Conservation (phyloP, 2,329 filamentous ascomycete genomes). For the Triangularia verruculosa region DNA sequence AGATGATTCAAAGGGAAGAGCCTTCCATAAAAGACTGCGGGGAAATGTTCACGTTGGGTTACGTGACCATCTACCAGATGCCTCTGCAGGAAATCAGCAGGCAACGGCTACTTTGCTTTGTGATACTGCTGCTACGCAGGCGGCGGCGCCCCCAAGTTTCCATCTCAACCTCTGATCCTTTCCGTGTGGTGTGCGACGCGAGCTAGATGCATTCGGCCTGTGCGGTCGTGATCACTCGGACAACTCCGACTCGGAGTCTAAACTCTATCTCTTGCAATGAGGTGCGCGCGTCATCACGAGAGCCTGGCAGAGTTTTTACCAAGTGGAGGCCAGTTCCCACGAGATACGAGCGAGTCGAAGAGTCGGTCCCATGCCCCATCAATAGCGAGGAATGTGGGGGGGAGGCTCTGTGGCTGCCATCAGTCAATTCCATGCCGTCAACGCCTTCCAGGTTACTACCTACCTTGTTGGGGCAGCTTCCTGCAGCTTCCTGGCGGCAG, state of each 20-base stretch:
- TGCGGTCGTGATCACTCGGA: background rate
- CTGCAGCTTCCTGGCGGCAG: background rate
- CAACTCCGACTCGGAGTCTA: background rate
- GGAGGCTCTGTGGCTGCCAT: background rate
- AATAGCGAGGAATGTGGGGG: too few relatives aligned
- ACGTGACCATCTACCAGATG: background rate
- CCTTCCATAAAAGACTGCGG: background rate
- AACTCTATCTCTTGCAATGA: background rate
- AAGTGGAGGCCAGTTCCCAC: background rate
- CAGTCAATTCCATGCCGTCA: background rate
- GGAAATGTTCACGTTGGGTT: background rate
- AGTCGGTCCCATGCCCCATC: too few relatives aligned
- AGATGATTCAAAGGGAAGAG: background rate
- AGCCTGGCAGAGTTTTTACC: background rate
- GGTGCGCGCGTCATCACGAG: background rate
- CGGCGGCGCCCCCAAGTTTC: background rate
- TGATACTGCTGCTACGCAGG: background rate
- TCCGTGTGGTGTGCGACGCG: background rate
- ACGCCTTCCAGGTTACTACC: background rate
- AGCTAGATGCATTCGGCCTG: background rate
- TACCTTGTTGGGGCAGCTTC: constrained; percentile 3
- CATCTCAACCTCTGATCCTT: background rate
- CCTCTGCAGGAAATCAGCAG: background rate
- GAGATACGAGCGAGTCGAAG: background rate
- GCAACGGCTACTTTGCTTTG: background rate